Conservation (phyloP, 192 early-diverging fungal genomes). For the Dimargaris verticillata region DNA sequence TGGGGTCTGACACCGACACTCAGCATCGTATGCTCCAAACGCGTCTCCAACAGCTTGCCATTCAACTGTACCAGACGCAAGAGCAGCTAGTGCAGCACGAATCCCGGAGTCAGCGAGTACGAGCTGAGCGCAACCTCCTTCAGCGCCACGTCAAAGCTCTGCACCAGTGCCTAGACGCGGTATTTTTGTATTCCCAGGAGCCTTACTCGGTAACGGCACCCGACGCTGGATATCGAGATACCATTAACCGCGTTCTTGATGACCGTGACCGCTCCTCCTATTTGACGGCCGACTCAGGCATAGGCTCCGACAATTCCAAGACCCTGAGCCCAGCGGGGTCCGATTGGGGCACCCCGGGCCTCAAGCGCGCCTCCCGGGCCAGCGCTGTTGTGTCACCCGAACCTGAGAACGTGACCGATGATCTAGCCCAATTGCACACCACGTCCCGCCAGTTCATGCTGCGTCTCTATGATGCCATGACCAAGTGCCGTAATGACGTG, state of each 20-base stretch:
- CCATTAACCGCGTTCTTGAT: background rate
- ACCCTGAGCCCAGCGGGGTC: background rate
- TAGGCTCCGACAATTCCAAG: background rate
- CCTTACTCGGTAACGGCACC: background rate
- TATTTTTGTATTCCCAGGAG: conserved; percentile 8
- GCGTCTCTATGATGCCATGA: conserved; percentile 7
- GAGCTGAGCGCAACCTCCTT: background rate
- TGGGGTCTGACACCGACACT: background rate
- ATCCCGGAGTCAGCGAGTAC: background rate
- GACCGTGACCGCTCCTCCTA: conserved; percentile 4
- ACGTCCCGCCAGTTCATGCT: conserved; percentile 8
- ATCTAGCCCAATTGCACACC: background rate
- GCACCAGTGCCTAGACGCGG: background rate
- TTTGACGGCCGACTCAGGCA: background rate
- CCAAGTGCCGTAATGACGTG: conserved; percentile 12
- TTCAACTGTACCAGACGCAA: conserved; percentile 4
- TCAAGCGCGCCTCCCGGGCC: background rate
- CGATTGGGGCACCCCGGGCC: background rate
- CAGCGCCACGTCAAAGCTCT: conserved; percentile 1
- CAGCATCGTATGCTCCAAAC: background rate
- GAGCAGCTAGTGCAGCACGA: background rate
- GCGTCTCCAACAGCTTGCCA: conserved; percentile 2
- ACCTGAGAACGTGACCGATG: background rate
- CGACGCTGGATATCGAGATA: background rate
- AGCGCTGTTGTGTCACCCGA: background rate